Percentiles rank a stretch among this genome's conserved stretches.
These are phyloP conservation scores for Phaeosphaeriaceae sp. DNA, from an alignment of 2,329 filamentous ascomycete species.

Conservation along the genomic window DNA sequence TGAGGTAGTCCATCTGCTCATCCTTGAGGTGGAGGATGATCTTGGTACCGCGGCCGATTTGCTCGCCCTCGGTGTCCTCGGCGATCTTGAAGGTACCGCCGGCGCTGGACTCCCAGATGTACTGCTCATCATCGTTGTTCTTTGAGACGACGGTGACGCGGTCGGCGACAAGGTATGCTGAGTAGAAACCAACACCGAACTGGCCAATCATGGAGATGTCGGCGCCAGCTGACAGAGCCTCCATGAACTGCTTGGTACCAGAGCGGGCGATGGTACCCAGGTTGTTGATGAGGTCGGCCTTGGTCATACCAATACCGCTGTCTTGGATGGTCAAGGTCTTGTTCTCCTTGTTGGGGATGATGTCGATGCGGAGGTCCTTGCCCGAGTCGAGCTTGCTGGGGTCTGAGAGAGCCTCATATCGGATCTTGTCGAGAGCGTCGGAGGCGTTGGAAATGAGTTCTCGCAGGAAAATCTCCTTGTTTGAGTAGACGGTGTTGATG, in stretches of 20 bases:
- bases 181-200: constrained; percentile 99
- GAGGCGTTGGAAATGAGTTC: constrained; percentile 98
- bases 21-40: constrained; percentile 99
- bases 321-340: constrained; percentile 98
- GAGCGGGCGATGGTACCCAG: constrained; percentile 99
- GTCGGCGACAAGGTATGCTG: constrained; percentile 98
- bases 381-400: constrained; percentile 94
- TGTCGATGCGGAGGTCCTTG: constrained; percentile 99
- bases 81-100: constrained; percentile 96
- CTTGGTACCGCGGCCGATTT: constrained; percentile 92
- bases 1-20: constrained; percentile 97
- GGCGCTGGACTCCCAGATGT: constrained; percentile 97
- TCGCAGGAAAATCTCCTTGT: constrained; percentile 99
- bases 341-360: constrained; percentile 95
- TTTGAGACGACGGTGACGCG: constrained; percentile 94
- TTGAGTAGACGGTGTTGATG: constrained; percentile 99
- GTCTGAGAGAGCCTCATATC: constrained; percentile 97
- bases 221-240: constrained; percentile 95
- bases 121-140: constrained; percentile 99
- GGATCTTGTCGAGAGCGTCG: constrained; percentile 99
- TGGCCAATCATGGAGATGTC: constrained; percentile 99
- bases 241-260: constrained; percentile 99
- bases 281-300: constrained; percentile 99
- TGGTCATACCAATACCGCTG: constrained; percentile 99
- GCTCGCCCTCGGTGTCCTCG: constrained; percentile 88